These are phyloP conservation scores for Fusarium nygamai DNA, from an alignment of 2,329 filamentous ascomycete species.

Conservation along the genomic window DNA sequence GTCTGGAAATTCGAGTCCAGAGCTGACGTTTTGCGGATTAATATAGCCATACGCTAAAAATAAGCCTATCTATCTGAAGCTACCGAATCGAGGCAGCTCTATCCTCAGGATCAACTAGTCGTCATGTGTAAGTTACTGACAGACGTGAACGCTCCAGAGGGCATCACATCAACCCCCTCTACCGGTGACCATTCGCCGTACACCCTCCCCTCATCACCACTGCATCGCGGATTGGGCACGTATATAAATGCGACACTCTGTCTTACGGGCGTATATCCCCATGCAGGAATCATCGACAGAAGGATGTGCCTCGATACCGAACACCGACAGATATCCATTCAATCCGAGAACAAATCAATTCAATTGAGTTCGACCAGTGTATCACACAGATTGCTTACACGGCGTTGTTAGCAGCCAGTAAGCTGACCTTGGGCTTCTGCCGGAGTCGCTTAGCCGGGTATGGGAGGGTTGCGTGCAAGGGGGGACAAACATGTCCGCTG, in stretches of 20 bases:
- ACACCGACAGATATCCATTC: constrained; percentile 24
- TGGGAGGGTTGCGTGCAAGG: constrained; percentile 9
- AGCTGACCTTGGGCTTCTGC: constrained; percentile 5
- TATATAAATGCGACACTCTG: neutral
- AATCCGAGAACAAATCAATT: neutral
- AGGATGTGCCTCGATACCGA: constrained; percentile 5
- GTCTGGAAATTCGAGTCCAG: neutral
- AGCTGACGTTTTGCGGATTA: neutral
- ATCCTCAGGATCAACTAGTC: neutral
- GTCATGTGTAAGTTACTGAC: neutral
- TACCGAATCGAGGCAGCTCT: neutral
- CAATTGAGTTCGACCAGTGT: neutral
- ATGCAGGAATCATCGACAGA: constrained; percentile 17
- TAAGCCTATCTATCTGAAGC: neutral
- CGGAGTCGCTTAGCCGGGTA: neutral
- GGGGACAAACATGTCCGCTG: neutral
- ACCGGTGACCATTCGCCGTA: constrained; percentile 17
- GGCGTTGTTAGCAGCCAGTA: neutral
- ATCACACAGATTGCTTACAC: neutral
- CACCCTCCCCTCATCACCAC: constrained; percentile 6
- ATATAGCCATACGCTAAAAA: constrained; percentile 12
- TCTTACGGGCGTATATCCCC: neutral
- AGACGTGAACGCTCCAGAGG: neutral
- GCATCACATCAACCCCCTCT: neutral
- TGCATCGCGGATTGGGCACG: constrained; percentile 18